A percentile compares a stretch with the other conserved stretches of the same genome.
These are phyloP conservation scores for Theobroma cacao DNA, from an alignment of 345 rosid genomes.

Conservation along the genomic window DNA sequence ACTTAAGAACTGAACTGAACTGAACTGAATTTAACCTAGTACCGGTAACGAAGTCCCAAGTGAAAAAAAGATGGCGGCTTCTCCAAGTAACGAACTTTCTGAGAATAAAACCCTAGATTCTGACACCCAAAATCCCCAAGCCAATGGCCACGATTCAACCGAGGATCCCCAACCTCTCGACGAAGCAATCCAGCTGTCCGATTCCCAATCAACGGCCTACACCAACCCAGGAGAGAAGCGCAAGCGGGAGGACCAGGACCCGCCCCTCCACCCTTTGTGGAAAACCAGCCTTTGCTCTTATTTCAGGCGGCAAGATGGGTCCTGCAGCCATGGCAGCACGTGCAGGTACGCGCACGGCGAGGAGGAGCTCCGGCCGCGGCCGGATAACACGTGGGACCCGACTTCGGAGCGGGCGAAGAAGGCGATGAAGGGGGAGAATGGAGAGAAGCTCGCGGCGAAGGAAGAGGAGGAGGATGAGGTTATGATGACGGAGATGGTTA, in stretches of 20 bases:
- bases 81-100: constrained; percentile 36
- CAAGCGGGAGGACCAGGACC: constrained; percentile 46
- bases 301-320: constrained; percentile 53
- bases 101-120: constrained; percentile 29
- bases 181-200: constrained; percentile 16
- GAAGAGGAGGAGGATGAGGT: constrained; percentile 35
- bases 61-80: constrained; percentile 32
- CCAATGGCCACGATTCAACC: constrained; percentile 23
- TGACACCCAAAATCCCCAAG: background rate
- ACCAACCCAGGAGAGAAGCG: constrained; percentile 52
- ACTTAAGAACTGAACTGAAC: background rate
- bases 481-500: constrained; percentile 61
- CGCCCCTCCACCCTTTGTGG: constrained; percentile 37
- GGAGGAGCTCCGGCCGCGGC: constrained; percentile 74
- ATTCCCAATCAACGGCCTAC: constrained; percentile 23
- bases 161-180: background rate
- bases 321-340: constrained; percentile 66
- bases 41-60: background rate
- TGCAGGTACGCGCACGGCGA: constrained; percentile 93
- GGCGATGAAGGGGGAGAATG: constrained; percentile 35
- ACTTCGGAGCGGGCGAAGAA: constrained; percentile 84
- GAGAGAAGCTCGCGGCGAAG: constrained; percentile 18
- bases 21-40: background rate
- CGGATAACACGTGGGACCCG: constrained; percentile 93
- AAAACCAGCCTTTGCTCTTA: constrained; percentile 91